These are phyloP conservation scores for Peronospora belbahrii DNA, from an alignment of 352 stramenopile genomes.

Conservation along the genomic window DNA sequence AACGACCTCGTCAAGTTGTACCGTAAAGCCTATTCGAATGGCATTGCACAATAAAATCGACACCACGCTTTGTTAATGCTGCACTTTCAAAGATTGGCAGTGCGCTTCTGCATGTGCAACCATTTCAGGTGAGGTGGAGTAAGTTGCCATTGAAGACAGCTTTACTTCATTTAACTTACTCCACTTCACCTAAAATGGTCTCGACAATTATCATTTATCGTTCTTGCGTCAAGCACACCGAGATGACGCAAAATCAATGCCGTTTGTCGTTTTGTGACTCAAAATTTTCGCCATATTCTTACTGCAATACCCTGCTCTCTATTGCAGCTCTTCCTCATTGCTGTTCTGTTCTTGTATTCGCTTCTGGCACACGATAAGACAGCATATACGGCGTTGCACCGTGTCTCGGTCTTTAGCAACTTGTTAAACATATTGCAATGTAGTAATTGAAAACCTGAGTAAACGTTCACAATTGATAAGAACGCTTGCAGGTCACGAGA, in stretches of 20 bases:
- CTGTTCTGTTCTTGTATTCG: no score
- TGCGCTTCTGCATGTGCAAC: no score
- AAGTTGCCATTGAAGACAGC: background rate
- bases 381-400: no score
- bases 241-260: no score
- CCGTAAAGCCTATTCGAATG: slow-evolving; percentile 33
- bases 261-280: no score
- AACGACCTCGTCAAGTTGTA: slow-evolving; percentile 41
- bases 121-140: no score
- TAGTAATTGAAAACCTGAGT: background rate
- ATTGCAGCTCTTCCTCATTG: no score
- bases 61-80: slow-evolving; percentile 42
- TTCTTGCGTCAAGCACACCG: slow-evolving; percentile 47
- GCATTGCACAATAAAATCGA: slow-evolving; percentile 27
- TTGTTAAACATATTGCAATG: no score
- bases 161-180: background rate
- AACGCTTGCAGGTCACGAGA: slow-evolving; percentile 1
- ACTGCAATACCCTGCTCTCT: no score
- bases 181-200: slow-evolving; percentile 40
- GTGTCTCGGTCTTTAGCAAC: no score
- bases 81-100: slow-evolving; percentile 61
- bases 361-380: no score
- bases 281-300: no score
- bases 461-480: slow-evolving; percentile 17
- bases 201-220: slow-evolving; percentile 36